A percentile compares a stretch with the other conserved stretches of the same genome.
Evolutionary conservation across 257 asterid species (phyloP).

Genomic region (Leptodermis oblonga): DNA sequence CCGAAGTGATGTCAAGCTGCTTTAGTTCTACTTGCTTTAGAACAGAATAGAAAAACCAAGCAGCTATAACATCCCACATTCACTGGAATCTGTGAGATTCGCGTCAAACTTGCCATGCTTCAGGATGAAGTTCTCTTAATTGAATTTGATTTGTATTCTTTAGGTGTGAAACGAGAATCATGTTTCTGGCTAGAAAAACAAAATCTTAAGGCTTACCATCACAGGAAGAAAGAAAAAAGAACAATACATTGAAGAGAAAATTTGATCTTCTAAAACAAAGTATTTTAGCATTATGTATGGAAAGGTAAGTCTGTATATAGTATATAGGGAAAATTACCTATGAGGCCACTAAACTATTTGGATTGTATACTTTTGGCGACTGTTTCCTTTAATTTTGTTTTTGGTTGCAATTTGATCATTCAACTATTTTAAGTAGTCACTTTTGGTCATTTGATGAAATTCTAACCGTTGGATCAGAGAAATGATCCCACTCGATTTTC

Average conservation of each 20-base stretch:
- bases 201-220: no score
- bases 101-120: neutral
- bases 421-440: no score
- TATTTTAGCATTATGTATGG: neutral
- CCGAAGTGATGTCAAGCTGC: neutral
- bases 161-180: neutral
- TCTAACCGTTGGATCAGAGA: no score
- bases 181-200: neutral
- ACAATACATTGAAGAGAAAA: neutral
- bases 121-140: neutral
- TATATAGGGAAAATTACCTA: no score
- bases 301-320: neutral
- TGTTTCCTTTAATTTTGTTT: no score
- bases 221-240: neutral
- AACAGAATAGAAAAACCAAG: neutral
- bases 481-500: no score
- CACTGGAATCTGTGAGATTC: neutral
- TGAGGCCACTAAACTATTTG: no score
- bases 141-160: neutral
- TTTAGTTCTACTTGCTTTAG: neutral
- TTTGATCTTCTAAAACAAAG: neutral
- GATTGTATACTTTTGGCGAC: no score
- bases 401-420: no score
- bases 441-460: no score
- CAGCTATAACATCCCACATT: neutral